Evolutionary conservation across 1,284 basidiomycete species (phyloP).

Genomic region (Pisolithus thermaeus): DNA sequence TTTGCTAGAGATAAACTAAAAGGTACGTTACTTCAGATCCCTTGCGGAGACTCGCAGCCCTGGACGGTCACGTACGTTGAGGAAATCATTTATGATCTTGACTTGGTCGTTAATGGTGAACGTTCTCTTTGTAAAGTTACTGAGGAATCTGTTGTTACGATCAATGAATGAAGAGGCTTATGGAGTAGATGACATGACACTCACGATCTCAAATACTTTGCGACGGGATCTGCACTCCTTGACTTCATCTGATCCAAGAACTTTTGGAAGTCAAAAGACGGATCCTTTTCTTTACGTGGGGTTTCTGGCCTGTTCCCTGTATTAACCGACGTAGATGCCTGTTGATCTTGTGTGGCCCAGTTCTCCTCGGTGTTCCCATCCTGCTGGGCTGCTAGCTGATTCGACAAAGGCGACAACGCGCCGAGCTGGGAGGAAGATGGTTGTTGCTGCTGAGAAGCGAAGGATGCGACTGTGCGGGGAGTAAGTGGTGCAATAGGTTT

Average conservation of each 20-base stretch:
- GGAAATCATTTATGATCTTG: constrained; percentile 89
- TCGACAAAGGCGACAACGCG: constrained; percentile 9
- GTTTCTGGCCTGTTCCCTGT: background rate
- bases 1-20: constrained; percentile 78
- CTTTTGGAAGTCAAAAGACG: constrained; percentile 76
- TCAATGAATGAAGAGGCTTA: constrained; percentile 1
- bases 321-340: constrained; percentile 1
- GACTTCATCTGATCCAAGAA: constrained; percentile 91
- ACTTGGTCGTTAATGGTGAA: constrained; percentile 89
- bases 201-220: constrained; percentile 87
- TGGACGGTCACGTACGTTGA: constrained; percentile 54
- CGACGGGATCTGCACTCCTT: constrained; percentile 81
- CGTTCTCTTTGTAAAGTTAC: constrained; percentile 85
- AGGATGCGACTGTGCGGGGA: constrained; percentile 48
- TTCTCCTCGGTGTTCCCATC: background rate
- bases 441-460: constrained; percentile 45
- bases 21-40: constrained; percentile 7
- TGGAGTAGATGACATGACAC: constrained; percentile 22
- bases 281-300: constrained; percentile 26
- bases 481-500: constrained; percentile 23
- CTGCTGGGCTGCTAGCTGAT: constrained; percentile 9
- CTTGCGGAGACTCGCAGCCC: background rate
- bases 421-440: constrained; percentile 3
- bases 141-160: constrained; percentile 61
- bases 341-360: constrained; percentile 7